Conservation (phyloP, 768 basidiomycete genomes). For the Tulasnella sp. region DNA sequence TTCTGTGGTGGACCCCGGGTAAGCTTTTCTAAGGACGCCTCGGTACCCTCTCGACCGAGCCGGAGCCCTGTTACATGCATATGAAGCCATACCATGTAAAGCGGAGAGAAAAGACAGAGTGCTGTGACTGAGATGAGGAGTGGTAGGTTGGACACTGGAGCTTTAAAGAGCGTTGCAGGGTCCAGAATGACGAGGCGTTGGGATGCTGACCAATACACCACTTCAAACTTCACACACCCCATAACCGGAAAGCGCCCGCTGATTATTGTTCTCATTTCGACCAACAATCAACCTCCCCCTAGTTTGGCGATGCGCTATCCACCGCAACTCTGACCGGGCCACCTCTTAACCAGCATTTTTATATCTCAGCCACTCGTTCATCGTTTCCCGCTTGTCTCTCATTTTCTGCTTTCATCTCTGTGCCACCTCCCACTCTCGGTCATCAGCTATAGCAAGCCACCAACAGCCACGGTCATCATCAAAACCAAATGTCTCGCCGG, state of each 20-base stretch:
- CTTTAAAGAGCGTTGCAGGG: too few relatives aligned
- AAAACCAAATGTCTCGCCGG: slow-evolving; percentile 6
- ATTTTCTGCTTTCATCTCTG: not conserved
- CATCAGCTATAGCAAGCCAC: not conserved
- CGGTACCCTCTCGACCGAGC: too few relatives aligned
- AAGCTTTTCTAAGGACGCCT: too few relatives aligned
- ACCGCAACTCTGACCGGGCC: slow-evolving; percentile 10
- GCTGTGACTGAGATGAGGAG: too few relatives aligned
- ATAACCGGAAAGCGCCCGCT: not conserved
- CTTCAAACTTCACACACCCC: not conserved
- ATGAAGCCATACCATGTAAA: too few relatives aligned
- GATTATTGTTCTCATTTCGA: not conserved
- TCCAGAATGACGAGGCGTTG: too few relatives aligned
- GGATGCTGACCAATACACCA: too few relatives aligned
- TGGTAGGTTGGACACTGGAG: too few relatives aligned
- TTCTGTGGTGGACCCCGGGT: too few relatives aligned
- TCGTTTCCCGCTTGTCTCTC: not conserved
- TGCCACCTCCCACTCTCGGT: not conserved
- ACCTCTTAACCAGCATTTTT: not conserved
- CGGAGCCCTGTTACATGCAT: too few relatives aligned
- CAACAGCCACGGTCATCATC: not conserved
- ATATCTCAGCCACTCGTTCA: not conserved
- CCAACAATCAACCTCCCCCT: not conserved
- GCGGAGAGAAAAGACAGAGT: too few relatives aligned
- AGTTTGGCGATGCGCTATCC: not conserved